Base-by-base conservation (phyloP, 805 yeast species). In the Torulaspora quercuum region DNA sequence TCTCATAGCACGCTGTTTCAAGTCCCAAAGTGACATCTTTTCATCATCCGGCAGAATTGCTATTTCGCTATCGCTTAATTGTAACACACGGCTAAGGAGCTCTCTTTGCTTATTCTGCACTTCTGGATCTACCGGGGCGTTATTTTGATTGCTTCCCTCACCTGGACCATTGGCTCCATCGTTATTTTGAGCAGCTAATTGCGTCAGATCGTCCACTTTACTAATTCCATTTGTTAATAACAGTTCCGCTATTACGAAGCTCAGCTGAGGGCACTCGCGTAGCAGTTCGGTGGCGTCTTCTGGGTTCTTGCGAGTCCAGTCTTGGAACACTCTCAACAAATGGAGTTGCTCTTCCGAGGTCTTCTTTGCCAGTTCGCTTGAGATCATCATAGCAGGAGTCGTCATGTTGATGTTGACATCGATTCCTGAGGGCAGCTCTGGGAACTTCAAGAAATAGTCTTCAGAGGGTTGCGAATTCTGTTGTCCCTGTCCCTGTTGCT, bases 191-290 rank as follows among this genome's bases (percentile, higher is more conserved):
- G 57, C 42, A 59, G 63, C 61, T 13, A 58, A 40, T 22, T 60
- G 59, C 20, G 61, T 55, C 40, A 61, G 29, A 28, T 60, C 64
- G 25, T 61, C 66, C 5, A 59, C 59, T 21, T 52, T 49, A 15
- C 61, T 49, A 16, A 61, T 46, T 10, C 62, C 59, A 33, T 56
- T 56, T 10, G 60, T 63, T 44, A 80, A 54, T 43, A 86, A 61
- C 2, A 80, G 68, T 53, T 89, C 96, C 2, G 88, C 90, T 18
- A 86, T 65, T 0, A 95, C 92, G 57, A 79, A 87, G 2, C 85
- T 65, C 29, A 90, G 66, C 57, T 90, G 97, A 0, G 97, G 97
- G 41, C 79, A 78, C 45, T 75, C 75, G 17, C 70, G 70, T 11
- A 89, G 64, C 21, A 89, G 63, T 25, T 71, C 72, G 34, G 67